Evolutionary conservation across 1,284 basidiomycete genomes (phyloP), one percentile per base, ranked within the genome.

Genomic region (Rhodotorula mucilaginosa): DNA sequence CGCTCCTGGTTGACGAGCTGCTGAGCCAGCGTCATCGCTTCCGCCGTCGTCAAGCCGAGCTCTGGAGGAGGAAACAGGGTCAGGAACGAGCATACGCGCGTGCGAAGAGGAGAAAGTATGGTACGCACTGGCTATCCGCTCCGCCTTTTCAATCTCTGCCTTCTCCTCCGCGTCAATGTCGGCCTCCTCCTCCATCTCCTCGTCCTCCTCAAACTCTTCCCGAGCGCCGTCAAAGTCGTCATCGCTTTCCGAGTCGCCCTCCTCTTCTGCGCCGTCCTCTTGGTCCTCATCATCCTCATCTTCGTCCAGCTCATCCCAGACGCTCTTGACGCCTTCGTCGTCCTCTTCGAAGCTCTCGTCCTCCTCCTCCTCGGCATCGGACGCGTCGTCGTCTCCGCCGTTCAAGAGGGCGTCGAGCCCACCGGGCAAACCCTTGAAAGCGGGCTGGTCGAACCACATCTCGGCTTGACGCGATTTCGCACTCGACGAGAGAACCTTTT

Each of bases 361-460:
- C 15, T 78, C 80, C 15, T 78, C 80, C n/a, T 78, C 76, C 19
- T 72, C 76, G 23, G 77, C 79, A 7, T 74, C 78, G 12, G 80
- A 80, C 23, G 80, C 79, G 15, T 76, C 70, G 71, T 71, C 69
- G 5, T 76, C 71, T 10, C 69, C 71, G 3, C 83, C 83, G 82
- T 62, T 82, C n/a, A 85, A 79, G n/a, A 83, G 83, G 16, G 84
- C 84, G 13, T 87, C 78, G 61, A 85, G 85, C 2, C 63, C 63
- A 44, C 80, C 81, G 0, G 87, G 87, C 12, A 92, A 80, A n/a
- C 86, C 90, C 70, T 88, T 86, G 84, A 99, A 99, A 62, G 97
- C 82, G 64, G 91, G 90, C 81, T 98, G 97, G 79, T 93, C 91
- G 82, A 99, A 99, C 97, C 97, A 99, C 29, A 98, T 82, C 73